Evolutionary conservation across 2,329 filamentous ascomycete genomes (phyloP), one percentile per base, ranked within the genome.

Genomic region (Clonostachys rhizophaga): DNA sequence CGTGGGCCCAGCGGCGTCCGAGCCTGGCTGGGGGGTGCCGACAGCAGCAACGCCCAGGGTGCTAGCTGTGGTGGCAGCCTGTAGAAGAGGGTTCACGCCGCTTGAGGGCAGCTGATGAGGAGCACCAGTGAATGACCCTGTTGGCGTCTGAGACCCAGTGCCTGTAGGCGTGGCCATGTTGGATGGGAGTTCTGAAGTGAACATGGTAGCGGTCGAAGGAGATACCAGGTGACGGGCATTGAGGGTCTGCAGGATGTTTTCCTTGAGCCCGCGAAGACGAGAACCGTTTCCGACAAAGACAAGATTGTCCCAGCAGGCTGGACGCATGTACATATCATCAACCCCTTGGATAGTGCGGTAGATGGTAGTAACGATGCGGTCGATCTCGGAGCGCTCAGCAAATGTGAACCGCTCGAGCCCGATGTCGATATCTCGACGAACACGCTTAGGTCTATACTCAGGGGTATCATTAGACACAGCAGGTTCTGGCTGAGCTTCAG

Each of bases 161-260:
- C 90, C 91, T 11, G 87, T 79, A 2, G 94, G 94, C 0, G 94
- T 97, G 33, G 89, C 91, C 62, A 96, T 81, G 68, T 94, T 92
- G 9, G 91, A 96, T 8, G 94, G 94, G 36, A 97, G 83, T 67
- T 99, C 94, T 18, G 91, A 96, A 35, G 91, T 96, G 75, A 97
- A 97, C 59, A 97, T 97, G 40, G 91, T 96, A 44, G 90, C 91
- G 2, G 90, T 92, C 30, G 87, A 91, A 1, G 94, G 94, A 3
- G 91, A 95, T 55, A 99, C 84, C 46, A 96, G 79, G 65, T 96
- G 94, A 54, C 91, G 91, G 43, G 85, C 79, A 36, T 81, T 81
- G 35, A 99, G 79, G 0, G 84, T 91, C 57, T 87, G 79, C 36
- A 97, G 65, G 43, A 99, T 83, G 55, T 92, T 89, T 58, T 96